These are phyloP conservation scores for Mycena vitilis DNA, from an alignment of 768 basidiomycete species.

Conservation along the genomic window DNA sequence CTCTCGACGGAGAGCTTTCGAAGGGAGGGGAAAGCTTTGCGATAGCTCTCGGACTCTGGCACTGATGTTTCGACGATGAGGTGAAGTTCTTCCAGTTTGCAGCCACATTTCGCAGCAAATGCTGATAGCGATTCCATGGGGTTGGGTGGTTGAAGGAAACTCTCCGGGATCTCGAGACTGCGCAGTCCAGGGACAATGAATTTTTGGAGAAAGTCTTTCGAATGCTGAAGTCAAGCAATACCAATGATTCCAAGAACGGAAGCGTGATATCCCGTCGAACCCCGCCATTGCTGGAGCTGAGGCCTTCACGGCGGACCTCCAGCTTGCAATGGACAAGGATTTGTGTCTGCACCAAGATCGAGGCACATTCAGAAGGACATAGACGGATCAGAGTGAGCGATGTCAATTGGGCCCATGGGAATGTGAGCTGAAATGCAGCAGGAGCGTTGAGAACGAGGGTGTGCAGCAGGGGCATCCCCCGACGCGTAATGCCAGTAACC, in stretches of 20 bases:
- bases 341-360: neutral
- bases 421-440: neutral
- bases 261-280: no score
- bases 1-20: no score
- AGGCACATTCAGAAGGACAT: neutral
- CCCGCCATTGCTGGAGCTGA: no score
- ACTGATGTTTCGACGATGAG: neutral
- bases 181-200: neutral
- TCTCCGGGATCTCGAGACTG: neutral
- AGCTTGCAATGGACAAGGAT: neutral
- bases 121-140: neutral
- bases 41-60: neutral
- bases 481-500: no score
- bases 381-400: neutral
- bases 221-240: neutral
- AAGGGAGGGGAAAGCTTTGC: neutral
- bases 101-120: neutral
- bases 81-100: neutral
- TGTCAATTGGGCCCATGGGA: constrained; percentile 5
- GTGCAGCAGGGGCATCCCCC: neutral
- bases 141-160: neutral
- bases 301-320: neutral
- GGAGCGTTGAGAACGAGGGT: neutral
- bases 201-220: neutral
- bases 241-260: neutral